Base-by-base conservation (phyloP, 2,329 filamentous ascomycete genomes). In the Arthrobotrys conoides region DNA sequence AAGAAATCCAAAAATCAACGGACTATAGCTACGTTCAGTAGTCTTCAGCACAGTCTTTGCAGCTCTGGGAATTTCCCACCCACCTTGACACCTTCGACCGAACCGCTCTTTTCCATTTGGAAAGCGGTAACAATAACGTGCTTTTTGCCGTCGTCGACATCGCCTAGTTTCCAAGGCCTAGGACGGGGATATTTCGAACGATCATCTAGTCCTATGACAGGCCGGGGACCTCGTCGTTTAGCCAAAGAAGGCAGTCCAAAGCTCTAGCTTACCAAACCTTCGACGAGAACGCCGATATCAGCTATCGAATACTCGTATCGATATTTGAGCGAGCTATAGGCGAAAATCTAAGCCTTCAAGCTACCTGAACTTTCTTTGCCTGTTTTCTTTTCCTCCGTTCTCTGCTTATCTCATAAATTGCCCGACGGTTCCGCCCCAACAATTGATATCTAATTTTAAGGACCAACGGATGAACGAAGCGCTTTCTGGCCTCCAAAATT, bases 191-290 rank as follows among this genome's bases (percentile, higher is more conserved):
- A 59, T 65, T 67, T 67, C 24, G 24, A 71, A 77, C 30, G 59
- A 77, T 63, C 72, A 53, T 67, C 72, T 59, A 67, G 72, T 77
- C 59, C 65, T 77, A 51, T 53, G 72, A 76, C 57, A 66, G 57
- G 65, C 33, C 49, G 14, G 41, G 72, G 66, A 51, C 41, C 22
- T 22, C 14, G 33, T 49, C 22, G 48, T 57, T 71, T 67, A 64
- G 33, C 73, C 61, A 20, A 46, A 77, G 55, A 63, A 67, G 73
- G 73, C 73, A 77, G 73, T 67, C 61, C 38, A 55, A 12, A 77
- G 22, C 30, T 41, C 5, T 46, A 76, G 72, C 59, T 67, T 71
- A 71, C 73, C 73, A 51, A 64, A 55, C 55, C 67, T 48, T 71
- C 46, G 41, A 70, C 55, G 24, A 67, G 24, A 55, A 66, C 36